Percentiles rank a stretch among this genome's conserved stretches.
Evolutionary conservation across 495 filamentous ascomycete genomes (phyloP).

Genomic region (Aspergillus nanangensis): DNA sequence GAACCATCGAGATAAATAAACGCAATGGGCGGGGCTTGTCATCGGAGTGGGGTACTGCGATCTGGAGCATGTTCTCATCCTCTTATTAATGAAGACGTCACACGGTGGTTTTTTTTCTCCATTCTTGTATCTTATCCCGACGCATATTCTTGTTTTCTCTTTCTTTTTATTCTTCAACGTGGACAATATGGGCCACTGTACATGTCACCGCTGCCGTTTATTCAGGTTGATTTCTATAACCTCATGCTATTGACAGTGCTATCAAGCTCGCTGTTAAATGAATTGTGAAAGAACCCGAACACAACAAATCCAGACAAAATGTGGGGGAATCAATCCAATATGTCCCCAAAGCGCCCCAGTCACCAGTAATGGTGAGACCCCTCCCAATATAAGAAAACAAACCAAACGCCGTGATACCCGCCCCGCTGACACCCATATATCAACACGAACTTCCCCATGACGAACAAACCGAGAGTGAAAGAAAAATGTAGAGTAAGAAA

Average conservation of each 20-base stretch:
- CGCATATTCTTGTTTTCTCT: no score
- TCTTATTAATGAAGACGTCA: background rate
- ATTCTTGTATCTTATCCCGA: no score
- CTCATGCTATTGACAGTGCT: no score
- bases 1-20: constrained; percentile 14
- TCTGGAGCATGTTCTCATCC: constrained; percentile 6
- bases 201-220: no score
- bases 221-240: no score
- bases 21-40: constrained; percentile 19
- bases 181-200: no score
- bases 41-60: constrained; percentile 21
- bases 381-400: constrained; percentile 1
- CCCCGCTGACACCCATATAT: constrained; percentile 9
- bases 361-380: background rate
- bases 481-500: constrained; percentile 2
- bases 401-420: constrained; percentile 9
- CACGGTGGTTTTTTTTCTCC: background rate
- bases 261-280: background rate
- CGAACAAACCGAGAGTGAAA: background rate
- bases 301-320: background rate
- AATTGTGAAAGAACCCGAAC: background rate
- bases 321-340: background rate
- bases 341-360: background rate
- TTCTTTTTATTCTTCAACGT: no score
- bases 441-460: background rate